Base-by-base conservation (phyloP, 2,329 filamentous ascomycete species). In the Calonectria montana region DNA sequence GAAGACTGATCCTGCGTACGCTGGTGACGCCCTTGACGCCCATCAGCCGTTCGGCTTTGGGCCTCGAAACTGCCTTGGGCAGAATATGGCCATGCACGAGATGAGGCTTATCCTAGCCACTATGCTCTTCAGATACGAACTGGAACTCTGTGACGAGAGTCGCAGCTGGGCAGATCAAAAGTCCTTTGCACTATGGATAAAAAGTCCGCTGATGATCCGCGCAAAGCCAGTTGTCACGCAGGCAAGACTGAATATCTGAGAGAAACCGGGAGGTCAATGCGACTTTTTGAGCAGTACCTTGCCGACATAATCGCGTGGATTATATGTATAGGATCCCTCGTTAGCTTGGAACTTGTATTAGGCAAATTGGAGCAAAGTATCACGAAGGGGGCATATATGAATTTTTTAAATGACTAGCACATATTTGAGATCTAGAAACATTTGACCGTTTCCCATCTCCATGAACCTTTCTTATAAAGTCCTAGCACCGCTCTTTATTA, bases 51-150 rank as follows among this genome's bases (percentile, higher is more conserved):
- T 64, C 37, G 61, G 61, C 15, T 64, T 64, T n/a, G 61, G 61
- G 16, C 61, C 61, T 6, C 61, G 41, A 48, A 64, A 64, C 61
- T 64, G 61, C 13, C 43, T 64, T 16, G 61, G 61, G 25, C 61
- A 64, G 41, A 64, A 64, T n/a, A 64, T 64, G 39, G 61, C 61
- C 12, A 64, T 64, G 61, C 61, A 64, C 27, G 61, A 64, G 61
- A 64, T 64, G 61, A 48, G 61, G 25, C 61, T 64, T 37, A 35
- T 64, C 27, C 16, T 64, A 7, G 61, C 61, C 8, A 64, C 61
- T 27, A 27, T 64, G 2, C 61, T 64, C n/a, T 64, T 64, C 43
- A 64, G 39, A 35, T 64, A 59, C 18, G 53, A 59, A 5, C 7
- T 59, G 31, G 35, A 59, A 12, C 35, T 59, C 0, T 39, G 53